Base-by-base conservation (phyloP, 345 rosid species). In the Nasturtium officinale region DNA sequence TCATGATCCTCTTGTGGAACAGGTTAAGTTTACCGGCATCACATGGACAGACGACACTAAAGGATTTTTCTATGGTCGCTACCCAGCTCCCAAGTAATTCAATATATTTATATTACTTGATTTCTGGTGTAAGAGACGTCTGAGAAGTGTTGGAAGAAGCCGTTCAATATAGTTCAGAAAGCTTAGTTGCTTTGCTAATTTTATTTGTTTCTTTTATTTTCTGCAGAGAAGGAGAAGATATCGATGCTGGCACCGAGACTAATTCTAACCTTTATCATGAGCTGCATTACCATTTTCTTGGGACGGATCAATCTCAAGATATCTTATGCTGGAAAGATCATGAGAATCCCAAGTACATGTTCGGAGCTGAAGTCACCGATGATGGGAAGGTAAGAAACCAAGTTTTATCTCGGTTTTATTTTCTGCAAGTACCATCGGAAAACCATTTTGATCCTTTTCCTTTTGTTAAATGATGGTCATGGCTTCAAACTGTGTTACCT, bases 171-270 rank as follows among this genome's bases (percentile, higher is more conserved):
- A 12, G 25, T 2, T 56, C 13, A 33, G 13, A 43, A 37, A 35
- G 51, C 51, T 73, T 46, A 26, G 30, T 3, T 47, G 2, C 4
- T 65, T 52, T 65, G 16, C 40, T 6, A 25, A 46, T 35, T 35
- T 55, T 1, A 18, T 29, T 23, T 18, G 1, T 30, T 52, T 62
- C 29, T 15, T 15, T 62, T 32, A 0, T 29, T 12, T 69, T 50
- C n/a, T 85, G 79, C 73, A 94, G 98, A 77, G 89, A 88, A 53
- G 95, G 89, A 73, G 92, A 83, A 67, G 67, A 76, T 29, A 57
- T 91, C 9, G 98, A 94, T 85, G 97, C 97, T 71, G 98, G 97
- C 11, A 91, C 91, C 3, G 97, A 91, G 87, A 94, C 96, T 4
- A 83, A 84, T 72, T 65, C 96, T 10, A 94, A 88, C 73, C 95